These are phyloP conservation scores for Lathyrus oleraceus DNA, from an alignment of 306 rosid species.

Conservation along the genomic window DNA sequence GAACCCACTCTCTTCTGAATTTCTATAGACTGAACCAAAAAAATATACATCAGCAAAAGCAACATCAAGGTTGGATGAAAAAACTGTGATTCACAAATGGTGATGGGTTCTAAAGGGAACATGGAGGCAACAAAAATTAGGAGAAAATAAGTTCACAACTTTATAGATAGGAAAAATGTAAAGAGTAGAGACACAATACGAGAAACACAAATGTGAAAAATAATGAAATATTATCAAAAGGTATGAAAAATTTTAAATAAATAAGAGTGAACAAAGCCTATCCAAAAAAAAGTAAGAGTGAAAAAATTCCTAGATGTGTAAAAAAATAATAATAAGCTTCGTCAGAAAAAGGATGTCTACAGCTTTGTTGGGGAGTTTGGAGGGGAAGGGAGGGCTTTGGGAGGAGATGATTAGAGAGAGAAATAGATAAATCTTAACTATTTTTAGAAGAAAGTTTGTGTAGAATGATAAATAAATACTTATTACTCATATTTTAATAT, in stretches of 20 bases:
- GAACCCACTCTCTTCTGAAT: slow-evolving; percentile 93
- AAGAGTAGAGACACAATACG: slow-evolving; percentile 1
- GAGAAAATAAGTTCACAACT: slow-evolving; percentile 3
- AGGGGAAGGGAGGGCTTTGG: too few species aligned
- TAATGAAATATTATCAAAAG: neutral
- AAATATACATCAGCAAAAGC: slow-evolving; percentile 26
- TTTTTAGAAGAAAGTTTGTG: too few species aligned
- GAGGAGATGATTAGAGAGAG: too few species aligned
- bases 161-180: slow-evolving; percentile 4
- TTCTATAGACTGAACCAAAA: slow-evolving; percentile 74
- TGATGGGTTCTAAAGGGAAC: neutral
- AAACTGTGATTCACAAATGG: neutral
- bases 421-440: too few species aligned
- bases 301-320: slow-evolving; percentile 12
- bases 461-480: too few species aligned
- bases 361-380: too few species aligned
- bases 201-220: slow-evolving; percentile 14
- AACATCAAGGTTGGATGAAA: slow-evolving; percentile 20
- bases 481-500: too few species aligned
- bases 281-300: neutral
- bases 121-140: neutral
- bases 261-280: neutral
- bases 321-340: slow-evolving; percentile 17
- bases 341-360: slow-evolving; percentile 16
- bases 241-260: neutral